Base-by-base conservation (phyloP, 2,329 filamentous ascomycete species). In the Paracorniculantispora psalliotae region DNA sequence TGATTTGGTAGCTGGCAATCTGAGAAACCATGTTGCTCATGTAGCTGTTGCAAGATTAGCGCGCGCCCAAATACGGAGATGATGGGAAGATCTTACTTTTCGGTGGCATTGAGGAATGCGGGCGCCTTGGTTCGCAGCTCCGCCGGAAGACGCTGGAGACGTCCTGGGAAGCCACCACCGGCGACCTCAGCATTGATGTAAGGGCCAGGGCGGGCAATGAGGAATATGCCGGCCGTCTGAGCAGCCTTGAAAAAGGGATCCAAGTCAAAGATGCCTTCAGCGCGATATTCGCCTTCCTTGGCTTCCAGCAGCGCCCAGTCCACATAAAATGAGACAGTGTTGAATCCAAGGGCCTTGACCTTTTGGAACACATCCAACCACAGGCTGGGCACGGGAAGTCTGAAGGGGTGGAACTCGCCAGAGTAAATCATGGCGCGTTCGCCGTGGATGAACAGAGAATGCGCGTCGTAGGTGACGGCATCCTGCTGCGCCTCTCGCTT, bases 301-400 rank as follows among this genome's bases (percentile, higher is more conserved):
- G 86, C 88, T 70, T 91, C 88, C 1, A 89, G 71, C 15, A 90
- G 71, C 15, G 85, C 86, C 88, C 87, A 91, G 64, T 90, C 80
- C 7, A 84, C 77, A 67, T 91, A 91, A 68, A 90, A 88, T 0
- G 85, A 89, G 4, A 90, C 85, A 23, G 81, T 80, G 63, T 87
- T 90, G 72, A 88, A 89, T 0, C 88, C 88, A 0, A 90, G 72
- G 1, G 87, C 83, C 71, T 88, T 90, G 71, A 91, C 81, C 73
- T 91, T 91, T 66, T 91, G 85, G 61, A 91, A 85, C 8, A 91
- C 71, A 66, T 91, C 88, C 25, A 88, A 76, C 79, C 84, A 76
- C 2, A 75, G 62, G 6, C 65, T 67, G 0, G 73, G 71, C 0
- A 71, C 71, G 1, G 73, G 72, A 21, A 74, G 67, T 59, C 72